Percentiles rank a stretch among this genome's conserved stretches.
phyloP scores from a whole-genome alignment of 2,329 filamentous ascomycete genomes.

The Ophiostoma pallidulum region DNA sequence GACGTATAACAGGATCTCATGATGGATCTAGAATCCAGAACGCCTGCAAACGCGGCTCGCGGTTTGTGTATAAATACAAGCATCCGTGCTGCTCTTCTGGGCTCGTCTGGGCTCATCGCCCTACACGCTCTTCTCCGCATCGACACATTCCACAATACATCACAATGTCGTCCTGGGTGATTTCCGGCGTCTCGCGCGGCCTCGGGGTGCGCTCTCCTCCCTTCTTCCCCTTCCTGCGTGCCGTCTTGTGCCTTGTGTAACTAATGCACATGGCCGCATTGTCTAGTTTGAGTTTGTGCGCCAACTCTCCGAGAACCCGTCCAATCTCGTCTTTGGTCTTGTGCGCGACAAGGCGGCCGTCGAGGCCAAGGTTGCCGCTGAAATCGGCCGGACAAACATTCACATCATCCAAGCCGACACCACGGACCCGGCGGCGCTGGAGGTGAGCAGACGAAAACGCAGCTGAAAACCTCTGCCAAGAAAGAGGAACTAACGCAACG shows the following conservation, averaged over 20 bases:
- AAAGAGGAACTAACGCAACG: not conserved
- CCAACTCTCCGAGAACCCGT: constrained; percentile 32
- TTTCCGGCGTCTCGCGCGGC: constrained; percentile 18
- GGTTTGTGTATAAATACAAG: not conserved
- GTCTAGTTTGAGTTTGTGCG: constrained; percentile 39
- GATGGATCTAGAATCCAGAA: not conserved
- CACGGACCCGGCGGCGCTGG: constrained; percentile 25
- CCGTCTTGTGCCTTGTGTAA: not conserved
- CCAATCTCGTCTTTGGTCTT: constrained; percentile 36
- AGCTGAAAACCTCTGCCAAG: not conserved
- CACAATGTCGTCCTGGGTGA: constrained; percentile 19
- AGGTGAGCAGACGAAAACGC: constrained; percentile 20
- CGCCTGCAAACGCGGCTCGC: not conserved
- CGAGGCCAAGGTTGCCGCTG: constrained; percentile 32
- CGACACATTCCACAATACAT: not conserved
- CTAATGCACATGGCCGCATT: not conserved
- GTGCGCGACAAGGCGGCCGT: constrained; percentile 37
- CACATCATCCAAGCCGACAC: constrained; percentile 37
- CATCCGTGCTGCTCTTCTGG: not conserved
- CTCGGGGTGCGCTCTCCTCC: constrained; percentile 17
- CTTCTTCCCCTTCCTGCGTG: not conserved
- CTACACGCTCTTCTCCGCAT: not conserved
- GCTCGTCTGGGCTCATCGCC: not conserved
- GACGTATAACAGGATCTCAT: no score
- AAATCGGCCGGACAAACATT: constrained; percentile 34